Percentiles rank a stretch among this genome's conserved stretches.
phyloP scores from a whole-genome alignment of 2,329 filamentous ascomycete species.

The Daldinia eschscholtzii region DNA sequence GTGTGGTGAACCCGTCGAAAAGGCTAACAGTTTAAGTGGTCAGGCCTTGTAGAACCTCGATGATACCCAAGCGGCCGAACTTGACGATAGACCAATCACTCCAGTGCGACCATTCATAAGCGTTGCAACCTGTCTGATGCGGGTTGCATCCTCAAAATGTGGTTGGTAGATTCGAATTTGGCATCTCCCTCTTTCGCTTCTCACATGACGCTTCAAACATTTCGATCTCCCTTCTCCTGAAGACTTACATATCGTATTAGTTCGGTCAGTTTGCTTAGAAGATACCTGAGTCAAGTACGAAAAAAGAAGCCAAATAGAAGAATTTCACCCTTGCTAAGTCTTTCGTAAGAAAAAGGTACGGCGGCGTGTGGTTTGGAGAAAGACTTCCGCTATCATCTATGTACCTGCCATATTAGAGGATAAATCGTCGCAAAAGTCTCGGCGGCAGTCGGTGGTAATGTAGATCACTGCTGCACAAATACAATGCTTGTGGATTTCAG shows the following conservation, averaged over 20 bases:
- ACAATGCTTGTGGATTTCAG: neutral
- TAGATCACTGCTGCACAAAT: slow-evolving; percentile 21
- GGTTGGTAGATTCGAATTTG: slow-evolving; percentile 34
- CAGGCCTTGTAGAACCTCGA: slow-evolving; percentile 26
- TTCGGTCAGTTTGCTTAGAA: slow-evolving; percentile 1
- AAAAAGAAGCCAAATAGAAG: slow-evolving; percentile 7
- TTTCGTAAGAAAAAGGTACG: slow-evolving; percentile 16
- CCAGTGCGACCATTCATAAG: slow-evolving; percentile 26
- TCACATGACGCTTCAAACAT: slow-evolving; percentile 32
- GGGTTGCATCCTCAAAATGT: slow-evolving; percentile 29
- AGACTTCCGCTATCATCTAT: neutral
- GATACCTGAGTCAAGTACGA: slow-evolving; percentile 8
- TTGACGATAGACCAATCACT: slow-evolving; percentile 36
- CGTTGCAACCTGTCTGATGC: slow-evolving; percentile 33
- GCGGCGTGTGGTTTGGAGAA: slow-evolving; percentile 4
- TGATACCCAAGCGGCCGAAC: slow-evolving; percentile 30
- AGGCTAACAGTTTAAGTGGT: slow-evolving; percentile 15
- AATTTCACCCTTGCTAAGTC: slow-evolving; percentile 16
- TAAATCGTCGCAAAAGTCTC: slow-evolving; percentile 29
- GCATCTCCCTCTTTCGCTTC: slow-evolving; percentile 21
- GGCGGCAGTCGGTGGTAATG: slow-evolving; percentile 35
- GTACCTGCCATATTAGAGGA: slow-evolving; percentile 37
- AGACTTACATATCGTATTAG: slow-evolving; percentile 15
- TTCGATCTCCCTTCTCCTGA: slow-evolving; percentile 35
- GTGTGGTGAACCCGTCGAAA: slow-evolving; percentile 20